Percentiles rank a stretch among this genome's conserved stretches.
phyloP scores from a whole-genome alignment of 805 yeast genomes.

The Pichia rugopelliculosa region DNA sequence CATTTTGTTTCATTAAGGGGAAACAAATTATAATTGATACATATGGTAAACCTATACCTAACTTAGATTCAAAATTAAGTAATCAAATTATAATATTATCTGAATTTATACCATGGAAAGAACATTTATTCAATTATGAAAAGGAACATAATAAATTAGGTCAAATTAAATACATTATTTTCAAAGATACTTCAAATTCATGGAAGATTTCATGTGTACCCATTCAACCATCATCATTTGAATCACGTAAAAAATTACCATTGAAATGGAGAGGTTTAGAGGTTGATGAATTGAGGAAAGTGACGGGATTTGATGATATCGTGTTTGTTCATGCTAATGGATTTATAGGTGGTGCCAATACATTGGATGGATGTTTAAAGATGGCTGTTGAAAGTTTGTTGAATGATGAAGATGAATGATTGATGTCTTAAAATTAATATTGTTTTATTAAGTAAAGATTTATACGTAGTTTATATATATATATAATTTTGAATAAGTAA shows the following conservation, averaged over 20 bases:
- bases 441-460: background rate
- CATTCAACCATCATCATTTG: conserved; percentile 61
- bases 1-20: conserved; percentile 86
- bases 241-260: conserved; percentile 78
- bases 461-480: background rate
- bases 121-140: conserved; percentile 8
- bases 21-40: conserved; percentile 63
- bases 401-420: background rate
- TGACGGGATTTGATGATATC: conserved; percentile 73
- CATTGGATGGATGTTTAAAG: conserved; percentile 46
- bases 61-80: background rate
- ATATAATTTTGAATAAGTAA: too few species aligned
- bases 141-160: conserved; percentile 23
- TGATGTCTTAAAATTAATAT: too few species aligned
- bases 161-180: conserved; percentile 65
- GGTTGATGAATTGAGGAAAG: conserved; percentile 65
- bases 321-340: conserved; percentile 93
- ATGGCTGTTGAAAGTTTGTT: conserved; percentile 4
- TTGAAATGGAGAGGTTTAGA: conserved; percentile 88
- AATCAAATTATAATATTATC: conserved; percentile 58
- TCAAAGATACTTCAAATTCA: conserved; percentile 56
- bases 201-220: conserved; percentile 92
- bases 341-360: conserved; percentile 86
- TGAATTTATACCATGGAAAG: conserved; percentile 88
- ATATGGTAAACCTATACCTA: conserved; percentile 27